Conservation (phyloP, 257 asterid genomes). For the Paulownia fortunei region DNA sequence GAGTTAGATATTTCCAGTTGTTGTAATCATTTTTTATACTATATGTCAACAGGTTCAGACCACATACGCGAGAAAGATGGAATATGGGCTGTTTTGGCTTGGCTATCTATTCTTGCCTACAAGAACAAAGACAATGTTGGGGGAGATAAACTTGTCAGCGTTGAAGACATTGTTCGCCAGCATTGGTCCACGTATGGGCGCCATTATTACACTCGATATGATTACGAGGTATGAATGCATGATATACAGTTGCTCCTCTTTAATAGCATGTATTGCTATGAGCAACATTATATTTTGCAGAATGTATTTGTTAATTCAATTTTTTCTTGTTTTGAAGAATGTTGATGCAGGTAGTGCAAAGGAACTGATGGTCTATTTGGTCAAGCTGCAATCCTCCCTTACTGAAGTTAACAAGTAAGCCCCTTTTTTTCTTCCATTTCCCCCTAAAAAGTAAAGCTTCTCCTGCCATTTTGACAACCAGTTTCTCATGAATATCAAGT, state of each 20-base stretch:
- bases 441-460: not conserved
- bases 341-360: slow-evolving; percentile 90
- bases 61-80: slow-evolving; percentile 99
- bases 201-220: slow-evolving; percentile 96
- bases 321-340: slow-evolving; percentile 56
- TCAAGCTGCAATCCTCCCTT: slow-evolving; percentile 83
- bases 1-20: slow-evolving; percentile 9
- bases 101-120: slow-evolving; percentile 91
- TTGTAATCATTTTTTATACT: slow-evolving; percentile 8
- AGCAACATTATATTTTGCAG: slow-evolving; percentile 11
- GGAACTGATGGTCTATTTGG: slow-evolving; percentile 91
- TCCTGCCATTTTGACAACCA: not conserved
- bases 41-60: slow-evolving; percentile 76
- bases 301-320: slow-evolving; percentile 9
- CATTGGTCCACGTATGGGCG: slow-evolving; percentile 97
- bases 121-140: slow-evolving; percentile 81
- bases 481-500: slow-evolving; percentile 6
- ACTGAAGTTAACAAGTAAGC: slow-evolving; percentile 82
- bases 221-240: slow-evolving; percentile 72
- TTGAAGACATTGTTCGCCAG: slow-evolving; percentile 94
- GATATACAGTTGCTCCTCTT: slow-evolving; percentile 10
- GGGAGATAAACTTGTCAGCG: slow-evolving; percentile 79
- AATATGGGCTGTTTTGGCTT: slow-evolving; percentile 98
- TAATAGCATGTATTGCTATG: not conserved
- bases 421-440: not conserved